Evolutionary conservation across 1,284 basidiomycete species (phyloP), one percentile per base, ranked within the genome.

Genomic region (Tilletia setariae): DNA sequence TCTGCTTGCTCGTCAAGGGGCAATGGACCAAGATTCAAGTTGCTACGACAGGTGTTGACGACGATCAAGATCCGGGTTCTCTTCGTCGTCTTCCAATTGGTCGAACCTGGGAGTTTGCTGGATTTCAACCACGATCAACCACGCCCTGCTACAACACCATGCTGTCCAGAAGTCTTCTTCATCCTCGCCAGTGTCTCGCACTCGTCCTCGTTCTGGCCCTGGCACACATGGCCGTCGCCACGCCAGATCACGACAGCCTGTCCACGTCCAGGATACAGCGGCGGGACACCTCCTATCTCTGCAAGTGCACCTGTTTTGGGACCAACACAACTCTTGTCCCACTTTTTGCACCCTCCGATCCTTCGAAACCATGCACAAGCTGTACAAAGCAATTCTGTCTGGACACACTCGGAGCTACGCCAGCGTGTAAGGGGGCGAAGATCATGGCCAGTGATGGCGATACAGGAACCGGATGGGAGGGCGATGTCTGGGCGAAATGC

Each of bases 261-360:
- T 30, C 28, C 28, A 32, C 56, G 16, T 9, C 25, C 30, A 42
- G 43, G 11, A n/a, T 15, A 47, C 40, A 47, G 25, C 32, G 28
- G 23, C 56, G 56, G 28, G 56, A 61, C 56, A 32, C 66, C 2
- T 40, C 70, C 30, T 74, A 80, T 66, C 72, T 82, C 23, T 83
- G 80, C 78, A 81, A 81, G 53, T 83, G 81, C 72, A 83, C 80
- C 23, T 83, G 82, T 64, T 83, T 82, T 72, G 70, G 72, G 35
- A 81, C 79, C 61, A 83, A 83, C 64, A 79, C 79, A 6, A 82
- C 82, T 1, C 72, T 83, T 30, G 74, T 83, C 0, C 81, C 82
- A 0, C 70, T 83, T 23, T 80, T 77, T 46, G 62, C 72, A 7
- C 73, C 80, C 28, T 44, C 46, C 11, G 74, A 77, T 42, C 67